Evolutionary conservation across 148 eudicot species (phyloP), one percentile per base, ranked within the genome.

Genomic region (Polygonum aviculare): DNA sequence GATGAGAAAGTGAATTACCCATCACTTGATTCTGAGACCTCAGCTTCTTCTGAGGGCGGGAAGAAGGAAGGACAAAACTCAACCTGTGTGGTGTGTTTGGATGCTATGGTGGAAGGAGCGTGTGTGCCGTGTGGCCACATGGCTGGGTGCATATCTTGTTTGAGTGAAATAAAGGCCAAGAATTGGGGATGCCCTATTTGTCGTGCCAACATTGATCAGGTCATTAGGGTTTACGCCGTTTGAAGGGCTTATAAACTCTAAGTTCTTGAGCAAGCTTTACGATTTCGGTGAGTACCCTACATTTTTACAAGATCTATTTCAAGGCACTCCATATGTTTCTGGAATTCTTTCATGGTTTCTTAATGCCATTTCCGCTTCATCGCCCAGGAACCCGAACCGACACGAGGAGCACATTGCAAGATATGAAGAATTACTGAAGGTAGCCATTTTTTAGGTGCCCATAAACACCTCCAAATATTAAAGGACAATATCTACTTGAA

Each of bases 131-230:
- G 99, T 74, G 99, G 99, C 31, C 98, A 95, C 83, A 87, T 95
- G 99, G 92, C 90, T 71, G 99, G 98, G 35, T 95, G 99, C 85
- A 90, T 95, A 89, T 81, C 91, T 15, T 95, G 99, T 84, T 85
- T 95, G 88, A 88, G 80, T 71, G 97, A 90, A 78, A 78, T 95
- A 38, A 88, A 88, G 78, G 85, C 63, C 70, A 95, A 92, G 79
- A 92, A 89, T 21, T 89, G 88, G 90, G 99, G 99, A 21, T 93
- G 97, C 81, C 99, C 97, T 16, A 93, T 95, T n/a, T 95, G 97
- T 63, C 94, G 99, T 22, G 73, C 97, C 79, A 84, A 87, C 74
- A 90, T 95, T 26, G 93, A 88, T 80, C 97, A 92, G 73, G 79
- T 95, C 62, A 79, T 95, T 35, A 82, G 91, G 81, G 84, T 95